Evolutionary conservation across 176 grass and related monocot genomes (phyloP), one percentile per base, ranked within the genome.

Genomic region (Pontederia paniculata): DNA sequence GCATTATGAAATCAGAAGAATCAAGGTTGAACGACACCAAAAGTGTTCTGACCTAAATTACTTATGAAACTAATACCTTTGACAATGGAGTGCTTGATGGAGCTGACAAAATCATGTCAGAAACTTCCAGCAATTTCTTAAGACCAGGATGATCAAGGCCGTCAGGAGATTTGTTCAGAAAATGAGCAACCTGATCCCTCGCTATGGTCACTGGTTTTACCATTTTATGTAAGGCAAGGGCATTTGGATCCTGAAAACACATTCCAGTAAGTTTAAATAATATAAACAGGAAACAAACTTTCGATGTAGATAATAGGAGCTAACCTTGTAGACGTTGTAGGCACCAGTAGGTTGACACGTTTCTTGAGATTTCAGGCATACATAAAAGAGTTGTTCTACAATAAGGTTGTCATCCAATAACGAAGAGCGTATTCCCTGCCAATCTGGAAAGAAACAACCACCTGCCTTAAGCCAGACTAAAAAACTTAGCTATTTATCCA

Each of bases 311-410:
- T 44, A 49, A 70, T 20, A 64, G 45, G 46, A 73, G 23, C 44
- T 61, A 64, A 95, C 89, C 82, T 81, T 87, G 68, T 96, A 96
- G 57, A 76, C 53, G 14, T 96, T 96, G 76, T 96, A 89, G 37
- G 23, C 64, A 58, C 50, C 57, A 52, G 72, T 51, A 31, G 42
- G 66, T 45, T 73, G 64, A 15, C 20, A 44, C 55, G 50, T 80
- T 77, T 16, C 72, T 68, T 76, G 58, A 74, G 76, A 86, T 74
- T 89, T 79, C 60, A 96, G 74, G 74, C 79, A 83, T 67, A 96
- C 52, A 64, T 69, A 80, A 54, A 89, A 78, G 42, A 96, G 55
- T 63, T 96, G 79, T 60, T 96, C 91, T 12, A 64, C 77, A 67
- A 89, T 81, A 50, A 96, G 86, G 53, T 80, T 69, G 54, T 89